These are phyloP conservation scores for Spergularia bocconei DNA, from an alignment of 148 eudicot genomes.

Conservation along the genomic window DNA sequence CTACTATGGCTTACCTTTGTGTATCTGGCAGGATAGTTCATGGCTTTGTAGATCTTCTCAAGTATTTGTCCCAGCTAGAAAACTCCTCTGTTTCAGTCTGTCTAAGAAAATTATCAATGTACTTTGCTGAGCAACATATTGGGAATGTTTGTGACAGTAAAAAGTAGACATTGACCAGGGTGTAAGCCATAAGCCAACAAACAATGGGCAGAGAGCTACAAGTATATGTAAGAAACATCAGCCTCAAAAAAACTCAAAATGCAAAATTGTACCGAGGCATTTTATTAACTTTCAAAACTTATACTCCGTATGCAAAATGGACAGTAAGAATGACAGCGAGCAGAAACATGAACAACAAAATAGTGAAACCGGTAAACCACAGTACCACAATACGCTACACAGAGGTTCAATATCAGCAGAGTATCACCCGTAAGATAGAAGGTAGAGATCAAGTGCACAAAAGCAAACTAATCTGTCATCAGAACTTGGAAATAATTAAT, in stretches of 20 bases:
- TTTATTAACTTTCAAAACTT: not conserved
- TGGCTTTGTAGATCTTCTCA: not conserved
- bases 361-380: not conserved
- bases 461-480: not conserved
- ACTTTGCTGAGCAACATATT: not conserved
- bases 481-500: not conserved
- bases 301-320: not conserved
- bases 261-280: not conserved
- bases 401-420: not conserved
- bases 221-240: not conserved
- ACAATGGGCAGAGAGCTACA: not conserved
- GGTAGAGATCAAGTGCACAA: not conserved
- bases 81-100: not conserved
- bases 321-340: not conserved
- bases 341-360: not conserved
- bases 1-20: too few relatives aligned
- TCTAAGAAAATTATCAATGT: slow-evolving; percentile 1
- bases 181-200: not conserved
- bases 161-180: not conserved
- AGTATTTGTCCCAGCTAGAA: not conserved
- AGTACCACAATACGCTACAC: not conserved
- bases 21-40: too few relatives aligned
- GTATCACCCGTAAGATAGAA: not conserved
- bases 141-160: not conserved
- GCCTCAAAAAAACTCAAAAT: not conserved